These are phyloP conservation scores for Lachancea waltii DNA, from an alignment of 805 yeast genomes.

Conservation along the genomic window DNA sequence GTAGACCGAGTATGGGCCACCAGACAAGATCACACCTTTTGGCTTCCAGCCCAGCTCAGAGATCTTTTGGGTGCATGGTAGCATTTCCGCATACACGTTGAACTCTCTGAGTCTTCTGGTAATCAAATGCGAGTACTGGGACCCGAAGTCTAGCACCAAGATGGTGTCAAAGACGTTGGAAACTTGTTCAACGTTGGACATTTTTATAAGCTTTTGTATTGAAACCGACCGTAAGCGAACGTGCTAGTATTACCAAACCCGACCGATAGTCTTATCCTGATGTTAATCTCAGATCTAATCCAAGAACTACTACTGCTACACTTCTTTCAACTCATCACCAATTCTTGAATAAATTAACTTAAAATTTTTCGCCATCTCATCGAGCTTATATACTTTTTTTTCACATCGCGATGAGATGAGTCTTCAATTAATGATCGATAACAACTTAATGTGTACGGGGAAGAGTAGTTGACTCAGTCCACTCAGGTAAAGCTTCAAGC, in stretches of 20 bases:
- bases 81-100: constrained; percentile 98
- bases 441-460: no score
- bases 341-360: neutral
- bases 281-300: neutral
- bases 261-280: no score
- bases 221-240: no score
- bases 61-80: constrained; percentile 98
- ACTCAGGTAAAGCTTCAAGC: no score
- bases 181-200: constrained; percentile 45
- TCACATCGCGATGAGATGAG: neutral
- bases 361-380: neutral
- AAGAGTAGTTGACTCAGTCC: neutral
- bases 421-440: neutral
- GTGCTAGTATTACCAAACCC: no score
- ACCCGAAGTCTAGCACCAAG: constrained; percentile 94
- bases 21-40: constrained; percentile 91
- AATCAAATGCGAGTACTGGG: constrained; percentile 94
- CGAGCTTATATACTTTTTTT: neutral
- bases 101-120: constrained; percentile 97
- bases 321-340: neutral
- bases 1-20: constrained; percentile 97
- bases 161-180: constrained; percentile 92
- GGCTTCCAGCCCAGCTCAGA: constrained; percentile 90
- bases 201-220: no score
- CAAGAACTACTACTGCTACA: neutral